Base-by-base conservation (phyloP, 257 asterid genomes). In the Nemophila menziesii region DNA sequence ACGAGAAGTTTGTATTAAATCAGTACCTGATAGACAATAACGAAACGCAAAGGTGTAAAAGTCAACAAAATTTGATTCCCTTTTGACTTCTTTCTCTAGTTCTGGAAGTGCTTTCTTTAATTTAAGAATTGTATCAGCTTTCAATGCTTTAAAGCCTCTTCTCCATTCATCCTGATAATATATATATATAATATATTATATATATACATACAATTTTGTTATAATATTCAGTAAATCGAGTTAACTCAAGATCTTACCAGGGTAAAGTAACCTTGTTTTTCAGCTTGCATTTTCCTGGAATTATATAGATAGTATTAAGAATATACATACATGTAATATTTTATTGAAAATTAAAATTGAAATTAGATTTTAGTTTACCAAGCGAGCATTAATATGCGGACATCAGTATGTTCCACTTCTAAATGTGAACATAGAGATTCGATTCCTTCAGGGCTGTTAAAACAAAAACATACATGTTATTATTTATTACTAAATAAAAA, bases 281-380 rank as follows among this genome's bases (percentile, higher is more conserved):
- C 92, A 59, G 96, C 90, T 68, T 68, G 74, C 96, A 85, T 71
- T 76, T 78, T 85, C 96, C 96, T 85, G 46, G 16, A 29, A 57
- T 39, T 26, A 63, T 34, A 26, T 40, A 26, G 15, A 47, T 58
- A 62, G 46, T 2, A 41, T 41, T 19, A 19, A 12, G 16, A 12
- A 2, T 36, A 39, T 12, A 45, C 40, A 49, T 44, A 49, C 3
- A 55, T 46, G 57, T 24, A 52, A 24, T 43, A n/a, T 8, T 23
- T 18, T 15, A 16, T 49, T 21, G 8, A 39, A 5, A 46, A 13
- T 11, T 41, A 46, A 46, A 43, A 48, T 56, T 11, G 19, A 13
- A 39, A 11, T 36, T 33, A 29, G 17, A 39, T 56, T 27, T 16
- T 16, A 72, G n/a, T n/a, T 61, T 67, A 85, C 96, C 96, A 85